Percentiles rank a stretch among this genome's conserved stretches.
phyloP scores from a whole-genome alignment of 2,329 filamentous ascomycete genomes.

The Parastagonospora avenae region DNA sequence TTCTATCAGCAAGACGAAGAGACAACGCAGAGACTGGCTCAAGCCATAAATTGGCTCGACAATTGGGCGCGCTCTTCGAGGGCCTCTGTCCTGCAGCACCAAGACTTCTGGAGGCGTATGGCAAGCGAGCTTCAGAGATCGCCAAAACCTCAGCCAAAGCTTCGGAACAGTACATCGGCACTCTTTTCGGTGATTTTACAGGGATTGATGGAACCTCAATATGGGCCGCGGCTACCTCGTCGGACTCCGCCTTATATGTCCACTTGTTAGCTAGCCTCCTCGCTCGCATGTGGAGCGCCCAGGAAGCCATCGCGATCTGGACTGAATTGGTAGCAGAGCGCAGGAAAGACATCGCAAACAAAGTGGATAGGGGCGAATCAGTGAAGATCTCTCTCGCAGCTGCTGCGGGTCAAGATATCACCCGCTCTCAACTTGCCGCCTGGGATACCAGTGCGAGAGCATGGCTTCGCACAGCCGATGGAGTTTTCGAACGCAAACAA shows the following conservation, averaged over 20 bases:
- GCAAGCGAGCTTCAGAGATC: constrained; percentile 15
- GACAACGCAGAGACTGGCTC: constrained; percentile 12
- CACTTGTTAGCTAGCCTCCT: constrained; percentile 49
- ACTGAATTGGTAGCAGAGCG: constrained; percentile 34
- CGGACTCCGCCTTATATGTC: constrained; percentile 28
- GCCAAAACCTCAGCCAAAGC: not conserved
- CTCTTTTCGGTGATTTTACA: constrained; percentile 8
- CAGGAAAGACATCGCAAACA: constrained; percentile 7
- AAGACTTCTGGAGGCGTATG: constrained; percentile 12
- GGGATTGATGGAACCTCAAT: constrained; percentile 22
- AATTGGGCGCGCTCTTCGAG: constrained; percentile 16
- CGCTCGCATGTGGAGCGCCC: constrained; percentile 33
- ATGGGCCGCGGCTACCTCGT: constrained; percentile 34
- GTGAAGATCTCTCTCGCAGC: not conserved
- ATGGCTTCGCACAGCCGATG: constrained; percentile 18
- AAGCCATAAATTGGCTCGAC: constrained; percentile 12
- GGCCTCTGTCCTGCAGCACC: constrained; percentile 5
- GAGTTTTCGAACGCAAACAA: constrained; percentile 1
- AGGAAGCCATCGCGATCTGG: constrained; percentile 44
- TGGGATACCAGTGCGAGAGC: constrained; percentile 21
- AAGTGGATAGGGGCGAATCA: not conserved
- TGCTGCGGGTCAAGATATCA: constrained; percentile 4
- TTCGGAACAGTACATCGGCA: not conserved
- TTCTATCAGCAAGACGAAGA: constrained; percentile 5
- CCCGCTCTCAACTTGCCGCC: constrained; percentile 2